These are phyloP conservation scores for Blastomyces parvus DNA, from an alignment of 2,329 filamentous ascomycete species.

Conservation along the genomic window DNA sequence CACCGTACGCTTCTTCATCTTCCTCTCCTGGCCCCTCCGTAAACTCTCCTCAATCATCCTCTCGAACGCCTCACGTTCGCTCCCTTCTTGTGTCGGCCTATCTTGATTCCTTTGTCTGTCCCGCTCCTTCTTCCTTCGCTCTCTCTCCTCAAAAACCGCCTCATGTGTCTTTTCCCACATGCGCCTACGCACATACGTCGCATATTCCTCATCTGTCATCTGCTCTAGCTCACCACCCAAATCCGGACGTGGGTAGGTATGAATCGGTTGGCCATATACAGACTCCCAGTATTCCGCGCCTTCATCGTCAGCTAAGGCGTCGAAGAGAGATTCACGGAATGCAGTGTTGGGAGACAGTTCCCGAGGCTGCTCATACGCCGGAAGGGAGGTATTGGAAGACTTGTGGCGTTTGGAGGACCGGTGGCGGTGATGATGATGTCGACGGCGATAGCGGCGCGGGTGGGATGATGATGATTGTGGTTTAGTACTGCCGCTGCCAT, in stretches of 20 bases:
- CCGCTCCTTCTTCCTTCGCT: constrained; percentile 47
- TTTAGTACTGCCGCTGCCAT: background rate
- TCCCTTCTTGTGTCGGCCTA: constrained; percentile 19
- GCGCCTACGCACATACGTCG: constrained; percentile 66
- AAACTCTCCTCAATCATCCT: constrained; percentile 61
- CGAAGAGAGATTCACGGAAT: constrained; percentile 90
- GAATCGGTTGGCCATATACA: constrained; percentile 93
- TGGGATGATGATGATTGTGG: constrained; percentile 9
- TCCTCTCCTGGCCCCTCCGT: constrained; percentile 55
- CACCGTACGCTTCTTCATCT: constrained; percentile 36
- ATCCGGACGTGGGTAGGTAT: constrained; percentile 56
- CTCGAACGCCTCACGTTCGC: constrained; percentile 39
- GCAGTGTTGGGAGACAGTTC: constrained; percentile 58
- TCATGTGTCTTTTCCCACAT: constrained; percentile 97
- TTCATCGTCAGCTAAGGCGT: constrained; percentile 94
- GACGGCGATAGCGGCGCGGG: constrained; percentile 17
- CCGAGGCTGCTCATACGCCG: constrained; percentile 9
- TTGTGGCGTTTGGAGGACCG: constrained; percentile 22
- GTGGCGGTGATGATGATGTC: constrained; percentile 18
- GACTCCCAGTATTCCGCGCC: constrained; percentile 90
- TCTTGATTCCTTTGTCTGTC: constrained; percentile 39
- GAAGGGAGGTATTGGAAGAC: constrained; percentile 13
- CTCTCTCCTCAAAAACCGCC: constrained; percentile 68
- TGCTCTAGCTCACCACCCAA: constrained; percentile 55
- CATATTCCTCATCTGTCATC: constrained; percentile 92